Base-by-base conservation (phyloP, 2,329 filamentous ascomycete species). In the Beauveria rudraprayagi region DNA sequence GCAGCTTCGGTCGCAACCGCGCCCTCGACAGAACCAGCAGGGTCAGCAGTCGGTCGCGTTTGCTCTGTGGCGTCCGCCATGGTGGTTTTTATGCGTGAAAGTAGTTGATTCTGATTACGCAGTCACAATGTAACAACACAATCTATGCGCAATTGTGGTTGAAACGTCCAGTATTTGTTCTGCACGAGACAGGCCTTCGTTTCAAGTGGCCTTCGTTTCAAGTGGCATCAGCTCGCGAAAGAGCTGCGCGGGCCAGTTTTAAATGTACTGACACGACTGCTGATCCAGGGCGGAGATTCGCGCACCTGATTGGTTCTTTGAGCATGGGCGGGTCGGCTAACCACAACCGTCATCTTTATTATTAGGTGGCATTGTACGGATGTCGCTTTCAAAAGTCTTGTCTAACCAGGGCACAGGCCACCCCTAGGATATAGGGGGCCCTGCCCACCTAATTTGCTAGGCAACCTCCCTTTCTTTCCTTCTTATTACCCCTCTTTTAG, bases 11-110 rank as follows among this genome's bases (percentile, higher is more conserved):
- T 24, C 24, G 37, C 34, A 44, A 40, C 41, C 4, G 3, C 37
- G n/a, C 19, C 34, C 14, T 50, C 52, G 4, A 50, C 51, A n/a
- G 56, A n/a, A 34, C 22, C 51, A 65, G 60, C 9, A 61, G 62
- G 64, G 62, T 67, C 63, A 30, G 62, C 66, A 11, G 56, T 61
- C 47, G 63, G 63, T 63, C 62, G 66, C 61, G 65, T 63, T 57
- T 66, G 65, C 48, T 65, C 52, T 41, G 55, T 60, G 24, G 57
- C 48, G 52, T 68, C 67, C 26, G 66, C 55, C 67, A 71, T 71
- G 47, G 41, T 63, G 56, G 16, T 41, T 41, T 51, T 26, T 30
- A 47, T 43, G 19, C 4, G 24, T 43, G 43, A 7, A 5, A 16
- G 28, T 41, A 24, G 10, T 30, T 30, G 47, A 5, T 5, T 51